Conservation (phyloP, 1,284 basidiomycete genomes). For the Pseudozyma sp. region DNA sequence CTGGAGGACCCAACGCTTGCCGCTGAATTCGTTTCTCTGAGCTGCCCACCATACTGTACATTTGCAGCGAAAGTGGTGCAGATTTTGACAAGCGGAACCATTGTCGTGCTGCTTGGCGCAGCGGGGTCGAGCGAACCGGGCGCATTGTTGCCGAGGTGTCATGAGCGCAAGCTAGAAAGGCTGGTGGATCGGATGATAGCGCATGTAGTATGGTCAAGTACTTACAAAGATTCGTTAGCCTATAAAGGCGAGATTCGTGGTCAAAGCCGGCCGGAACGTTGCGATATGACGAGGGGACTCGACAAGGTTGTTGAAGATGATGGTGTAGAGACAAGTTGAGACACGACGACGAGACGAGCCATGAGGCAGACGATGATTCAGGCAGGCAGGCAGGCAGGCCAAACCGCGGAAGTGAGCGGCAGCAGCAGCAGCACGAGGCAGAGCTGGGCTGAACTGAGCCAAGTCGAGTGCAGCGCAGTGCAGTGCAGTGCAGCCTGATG, state of each 20-base stretch:
- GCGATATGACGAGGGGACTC: constrained; percentile 19
- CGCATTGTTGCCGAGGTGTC: constrained; percentile 1
- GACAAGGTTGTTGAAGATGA: constrained; percentile 25
- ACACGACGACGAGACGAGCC: constrained; percentile 9
- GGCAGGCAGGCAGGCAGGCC: constrained; percentile 1
- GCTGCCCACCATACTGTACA: constrained; percentile 2
- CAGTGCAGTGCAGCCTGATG: background rate
- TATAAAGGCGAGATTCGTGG: constrained; percentile 27
- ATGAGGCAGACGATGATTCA: background rate
- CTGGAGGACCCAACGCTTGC: constrained; percentile 9
- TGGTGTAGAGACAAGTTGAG: constrained; percentile 15
- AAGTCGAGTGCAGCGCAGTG: constrained; percentile 3
- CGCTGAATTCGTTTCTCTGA: background rate
- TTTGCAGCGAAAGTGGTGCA: background rate
- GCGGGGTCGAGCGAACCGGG: constrained; percentile 14
- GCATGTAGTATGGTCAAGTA: background rate
- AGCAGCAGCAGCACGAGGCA: background rate
- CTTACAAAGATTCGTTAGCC: constrained; percentile 49
- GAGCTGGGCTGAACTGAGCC: constrained; percentile 1
- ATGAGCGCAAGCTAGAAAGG: constrained; percentile 5
- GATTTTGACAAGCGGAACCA: constrained; percentile 1
- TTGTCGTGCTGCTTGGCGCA: constrained; percentile 8
- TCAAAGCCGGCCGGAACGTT: constrained; percentile 14
- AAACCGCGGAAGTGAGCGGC: background rate
- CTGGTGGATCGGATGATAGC: background rate